Percentiles rank a stretch among this genome's conserved stretches.
These are phyloP conservation scores for Neopestalotiopsis sp. DNA, from an alignment of 2,329 filamentous ascomycete species.

Conservation along the genomic window DNA sequence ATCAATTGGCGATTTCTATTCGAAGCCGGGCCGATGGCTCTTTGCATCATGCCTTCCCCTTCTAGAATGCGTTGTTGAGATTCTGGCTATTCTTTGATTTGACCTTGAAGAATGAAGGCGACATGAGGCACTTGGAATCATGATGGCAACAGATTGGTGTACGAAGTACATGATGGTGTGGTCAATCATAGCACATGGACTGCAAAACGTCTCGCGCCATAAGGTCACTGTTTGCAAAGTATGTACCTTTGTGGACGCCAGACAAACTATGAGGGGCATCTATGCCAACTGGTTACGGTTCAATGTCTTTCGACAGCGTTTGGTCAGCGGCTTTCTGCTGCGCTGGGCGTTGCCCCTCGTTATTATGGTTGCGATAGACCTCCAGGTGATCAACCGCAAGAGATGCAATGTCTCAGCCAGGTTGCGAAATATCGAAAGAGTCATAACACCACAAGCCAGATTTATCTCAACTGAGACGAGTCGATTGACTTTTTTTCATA, in stretches of 20 bases:
- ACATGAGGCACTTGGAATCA: not conserved
- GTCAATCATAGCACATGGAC: not conserved
- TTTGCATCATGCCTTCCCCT: not conserved
- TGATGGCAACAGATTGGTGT: not conserved
- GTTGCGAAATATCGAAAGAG: not conserved
- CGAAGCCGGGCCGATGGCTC: conserved; percentile 9
- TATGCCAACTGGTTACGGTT: not conserved
- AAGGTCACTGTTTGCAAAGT: not conserved
- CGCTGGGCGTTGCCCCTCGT: not conserved
- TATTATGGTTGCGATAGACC: not conserved
- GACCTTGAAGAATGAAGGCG: not conserved
- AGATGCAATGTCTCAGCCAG: not conserved
- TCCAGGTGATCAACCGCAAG: not conserved
- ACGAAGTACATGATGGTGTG: not conserved
- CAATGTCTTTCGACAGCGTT: not conserved
- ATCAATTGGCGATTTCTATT: not conserved
- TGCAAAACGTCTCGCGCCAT: not conserved
- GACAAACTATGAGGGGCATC: no score
- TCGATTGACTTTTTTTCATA: not conserved
- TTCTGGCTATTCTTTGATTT: not conserved
- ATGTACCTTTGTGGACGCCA: no score
- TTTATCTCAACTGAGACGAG: not conserved
- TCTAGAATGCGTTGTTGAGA: not conserved
- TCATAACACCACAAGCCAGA: not conserved
- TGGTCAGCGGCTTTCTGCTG: not conserved